phyloP scores from a whole-genome alignment of 2,329 filamentous ascomycete genomes.

The Pestalotiopsis sp. region DNA sequence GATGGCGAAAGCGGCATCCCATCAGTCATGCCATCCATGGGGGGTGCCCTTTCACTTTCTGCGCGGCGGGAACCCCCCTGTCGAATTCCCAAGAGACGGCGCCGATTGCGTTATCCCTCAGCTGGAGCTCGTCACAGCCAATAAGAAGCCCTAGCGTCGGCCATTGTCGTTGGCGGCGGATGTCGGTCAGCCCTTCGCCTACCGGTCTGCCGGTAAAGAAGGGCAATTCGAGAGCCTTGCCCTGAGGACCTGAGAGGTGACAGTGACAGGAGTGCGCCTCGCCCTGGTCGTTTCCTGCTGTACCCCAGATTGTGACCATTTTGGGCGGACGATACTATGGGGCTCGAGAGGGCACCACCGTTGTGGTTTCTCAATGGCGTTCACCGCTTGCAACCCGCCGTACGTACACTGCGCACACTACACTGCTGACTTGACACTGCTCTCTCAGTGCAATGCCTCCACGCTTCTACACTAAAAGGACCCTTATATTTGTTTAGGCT shows the following conservation, averaged over 20 bases:
- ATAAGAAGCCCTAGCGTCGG: not conserved
- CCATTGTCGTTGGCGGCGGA: slow-evolving; percentile 1
- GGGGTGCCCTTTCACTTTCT: not conserved
- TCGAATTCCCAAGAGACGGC: slow-evolving; percentile 1
- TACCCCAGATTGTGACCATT: slow-evolving; percentile 7
- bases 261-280: not conserved
- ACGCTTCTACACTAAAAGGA: not conserved
- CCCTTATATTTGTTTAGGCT: not conserved
- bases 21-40: slow-evolving; percentile 2
- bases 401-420: not conserved
- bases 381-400: not conserved
- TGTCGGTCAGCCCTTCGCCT: slow-evolving; percentile 4
- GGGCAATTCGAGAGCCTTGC: not conserved
- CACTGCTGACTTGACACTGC: not conserved
- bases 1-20: slow-evolving; percentile 5
- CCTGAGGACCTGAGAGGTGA: not conserved
- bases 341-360: not conserved
- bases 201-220: slow-evolving; percentile 9
- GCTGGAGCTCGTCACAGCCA: slow-evolving; percentile 11
- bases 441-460: not conserved
- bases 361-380: not conserved
- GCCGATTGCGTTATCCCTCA: slow-evolving; percentile 12
- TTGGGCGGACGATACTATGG: not conserved
- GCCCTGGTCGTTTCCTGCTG: not conserved
- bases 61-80: not conserved